Conservation (phyloP, 192 early-diverging fungal genomes). For the Coemansia sp. region DNA sequence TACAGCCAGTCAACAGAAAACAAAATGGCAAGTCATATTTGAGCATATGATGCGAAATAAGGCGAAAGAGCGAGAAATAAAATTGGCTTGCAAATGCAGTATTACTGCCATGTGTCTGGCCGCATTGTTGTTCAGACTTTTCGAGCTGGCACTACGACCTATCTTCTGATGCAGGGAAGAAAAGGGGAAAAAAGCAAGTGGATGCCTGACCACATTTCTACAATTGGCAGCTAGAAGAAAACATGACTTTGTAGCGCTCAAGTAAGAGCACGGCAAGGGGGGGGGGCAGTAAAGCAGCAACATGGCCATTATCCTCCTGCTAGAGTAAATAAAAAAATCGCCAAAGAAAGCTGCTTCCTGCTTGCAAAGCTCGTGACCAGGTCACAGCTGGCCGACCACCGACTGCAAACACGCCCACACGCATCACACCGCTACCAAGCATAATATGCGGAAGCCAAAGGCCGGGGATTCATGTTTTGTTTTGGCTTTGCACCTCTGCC, state of each 20-base stretch:
- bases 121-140: neutral
- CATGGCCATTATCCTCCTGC: neutral
- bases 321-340: neutral
- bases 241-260: neutral
- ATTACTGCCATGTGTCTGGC: neutral
- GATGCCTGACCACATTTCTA: neutral
- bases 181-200: neutral
- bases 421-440: neutral
- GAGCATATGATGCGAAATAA: neutral
- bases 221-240: neutral
- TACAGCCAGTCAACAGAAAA: no score
- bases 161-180: neutral
- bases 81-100: neutral
- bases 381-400: slow-evolving; percentile 11
- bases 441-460: slow-evolving; percentile 6
- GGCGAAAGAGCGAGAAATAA: neutral
- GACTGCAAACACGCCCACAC: slow-evolving; percentile 2
- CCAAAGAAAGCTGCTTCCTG: neutral
- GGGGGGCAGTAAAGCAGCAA: neutral
- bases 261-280: neutral
- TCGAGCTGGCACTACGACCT: neutral
- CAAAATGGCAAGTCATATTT: no score
- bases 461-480: neutral
- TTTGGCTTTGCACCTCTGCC: neutral
- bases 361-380: slow-evolving; percentile 4